Conservation (phyloP, 2,329 filamentous ascomycete species). For the Pyricularia sp. region DNA sequence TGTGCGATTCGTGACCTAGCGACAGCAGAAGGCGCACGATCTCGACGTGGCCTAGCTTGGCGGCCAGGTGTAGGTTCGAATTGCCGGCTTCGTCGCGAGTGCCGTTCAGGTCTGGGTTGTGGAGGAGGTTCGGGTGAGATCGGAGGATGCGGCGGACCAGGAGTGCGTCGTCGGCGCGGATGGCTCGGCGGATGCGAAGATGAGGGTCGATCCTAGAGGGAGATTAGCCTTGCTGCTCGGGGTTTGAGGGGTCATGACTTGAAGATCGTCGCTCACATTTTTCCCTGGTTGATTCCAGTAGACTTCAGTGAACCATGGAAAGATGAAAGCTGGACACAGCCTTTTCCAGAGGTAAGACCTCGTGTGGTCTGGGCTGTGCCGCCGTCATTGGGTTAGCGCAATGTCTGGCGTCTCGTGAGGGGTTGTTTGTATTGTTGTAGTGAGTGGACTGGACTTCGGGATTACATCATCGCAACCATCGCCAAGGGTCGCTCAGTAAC, state of each 20-base stretch:
- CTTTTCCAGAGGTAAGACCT: not conserved
- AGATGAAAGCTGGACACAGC: not conserved
- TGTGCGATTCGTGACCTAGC: conserved; percentile 63
- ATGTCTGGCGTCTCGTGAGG: not conserved
- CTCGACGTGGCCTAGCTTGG: conserved; percentile 58
- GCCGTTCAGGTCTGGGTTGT: conserved; percentile 61
- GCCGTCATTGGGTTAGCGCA: not conserved
- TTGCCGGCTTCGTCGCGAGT: conserved; percentile 53
- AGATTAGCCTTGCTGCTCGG: not conserved
- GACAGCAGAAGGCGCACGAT: conserved; percentile 63
- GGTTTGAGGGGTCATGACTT: not conserved
- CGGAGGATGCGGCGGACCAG: conserved; percentile 70
- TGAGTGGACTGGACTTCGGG: not conserved
- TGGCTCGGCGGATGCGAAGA: conserved; percentile 71
- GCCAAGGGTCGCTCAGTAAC: not conserved
- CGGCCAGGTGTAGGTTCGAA: conserved; percentile 75
- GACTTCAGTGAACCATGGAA: not conserved
- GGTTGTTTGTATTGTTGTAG: not conserved
- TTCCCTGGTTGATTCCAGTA: not conserved
- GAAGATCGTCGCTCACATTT: not conserved
- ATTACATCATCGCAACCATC: not conserved
- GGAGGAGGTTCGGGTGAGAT: conserved; percentile 60
- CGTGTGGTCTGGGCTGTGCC: not conserved
- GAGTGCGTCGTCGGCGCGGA: conserved; percentile 61
- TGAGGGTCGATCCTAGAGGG: conserved; percentile 61